Evolutionary conservation across 2,329 filamentous ascomycete genomes (phyloP).

Genomic region (Mycosphaerelloides madeirae): DNA sequence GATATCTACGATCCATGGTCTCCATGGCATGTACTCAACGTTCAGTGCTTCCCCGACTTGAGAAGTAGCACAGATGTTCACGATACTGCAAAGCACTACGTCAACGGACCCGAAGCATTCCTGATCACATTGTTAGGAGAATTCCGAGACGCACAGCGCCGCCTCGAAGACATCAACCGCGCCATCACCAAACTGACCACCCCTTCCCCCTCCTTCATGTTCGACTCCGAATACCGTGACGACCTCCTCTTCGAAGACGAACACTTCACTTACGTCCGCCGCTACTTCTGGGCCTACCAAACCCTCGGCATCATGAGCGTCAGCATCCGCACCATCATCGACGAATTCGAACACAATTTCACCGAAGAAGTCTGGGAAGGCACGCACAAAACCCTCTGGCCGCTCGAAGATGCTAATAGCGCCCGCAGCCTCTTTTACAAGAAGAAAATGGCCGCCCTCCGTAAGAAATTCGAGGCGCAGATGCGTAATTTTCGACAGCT

Average conservation of each 20-base stretch:
- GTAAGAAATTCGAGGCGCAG: slow-evolving; percentile 49
- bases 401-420: slow-evolving; percentile 46
- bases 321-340: slow-evolving; percentile 54
- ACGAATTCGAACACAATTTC: slow-evolving; percentile 55
- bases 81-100: slow-evolving; percentile 52
- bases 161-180: slow-evolving; percentile 55
- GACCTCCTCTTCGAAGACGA: slow-evolving; percentile 58
- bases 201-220: slow-evolving; percentile 57
- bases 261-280: slow-evolving; percentile 56
- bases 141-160: slow-evolving; percentile 56
- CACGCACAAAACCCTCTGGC: slow-evolving; percentile 52
- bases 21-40: slow-evolving; percentile 56
- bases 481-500: slow-evolving; percentile 48
- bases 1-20: slow-evolving; percentile 56
- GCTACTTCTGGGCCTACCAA: slow-evolving; percentile 61
- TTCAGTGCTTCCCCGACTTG: slow-evolving; percentile 58
- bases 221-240: slow-evolving; percentile 52
- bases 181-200: slow-evolving; percentile 56
- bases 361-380: slow-evolving; percentile 57
- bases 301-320: slow-evolving; percentile 58
- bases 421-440: slow-evolving; percentile 46
- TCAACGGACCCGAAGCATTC: slow-evolving; percentile 60
- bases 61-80: slow-evolving; percentile 53
- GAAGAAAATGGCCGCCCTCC: slow-evolving; percentile 45
- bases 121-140: slow-evolving; percentile 55